Evolutionary conservation across 2,329 filamentous ascomycete species (phyloP), one percentile per base, ranked within the genome.

Genomic region (Colletotrichum tanaceti): DNA sequence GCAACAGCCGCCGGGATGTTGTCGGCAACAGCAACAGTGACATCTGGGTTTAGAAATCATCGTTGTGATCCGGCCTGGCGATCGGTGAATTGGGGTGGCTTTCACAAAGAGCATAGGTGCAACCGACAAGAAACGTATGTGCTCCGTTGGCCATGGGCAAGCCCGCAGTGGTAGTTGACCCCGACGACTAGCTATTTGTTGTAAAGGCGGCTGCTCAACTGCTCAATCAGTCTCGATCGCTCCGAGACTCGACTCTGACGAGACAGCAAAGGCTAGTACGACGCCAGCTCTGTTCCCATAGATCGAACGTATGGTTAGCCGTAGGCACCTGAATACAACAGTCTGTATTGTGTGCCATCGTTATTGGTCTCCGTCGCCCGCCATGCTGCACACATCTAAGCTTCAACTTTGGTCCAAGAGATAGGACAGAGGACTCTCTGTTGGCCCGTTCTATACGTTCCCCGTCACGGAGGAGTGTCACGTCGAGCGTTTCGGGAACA

Each of bases 381-480:
- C 10, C 38, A 24, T 10, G 22, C 32, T 24, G 13, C 10, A 50
- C 1, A 13, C 47, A 44, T 22, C 20, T 24, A 18, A 13, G 4
- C 18, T 44, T 7, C 13, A 18, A 16, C 5, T 49, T 50, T 18
- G 5, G 20, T 22, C 28, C 32, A n/a, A 39, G 10, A 14, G 22
- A 39, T n/a, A 20, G 39, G 28, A 32, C 18, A 38, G 39, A 28
- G 28, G 41, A 20, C 49, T 35, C 10, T 47, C 18, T 10, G 22
- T 38, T 10, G 47, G 39, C n/a, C 24, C 20, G 14, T 32, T 54
- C 22, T 44, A 13, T 44, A 35, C 43, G 49, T 41, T 41, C 35
- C 50, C 35, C 39, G 46, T 49, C 49, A 46, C 50, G 41, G 62
- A 60, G 39, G 46, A 39, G 49, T 16, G 20, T 44, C 43, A 63